Evolutionary conservation across 192 early-diverging fungal species (phyloP).

Genomic region (Backusella mclennaniae): DNA sequence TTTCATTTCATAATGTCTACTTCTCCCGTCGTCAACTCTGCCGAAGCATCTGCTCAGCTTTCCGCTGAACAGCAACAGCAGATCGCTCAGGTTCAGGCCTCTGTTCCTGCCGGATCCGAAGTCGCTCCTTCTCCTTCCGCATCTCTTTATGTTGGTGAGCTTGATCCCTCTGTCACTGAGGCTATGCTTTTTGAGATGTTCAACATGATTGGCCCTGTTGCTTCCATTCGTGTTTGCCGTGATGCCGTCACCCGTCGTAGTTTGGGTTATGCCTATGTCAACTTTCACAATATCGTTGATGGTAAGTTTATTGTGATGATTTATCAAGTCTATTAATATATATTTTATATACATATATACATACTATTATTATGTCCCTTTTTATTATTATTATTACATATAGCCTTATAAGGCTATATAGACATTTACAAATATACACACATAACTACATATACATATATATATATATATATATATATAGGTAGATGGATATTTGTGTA

Average conservation of each 20-base stretch:
- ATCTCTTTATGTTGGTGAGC: conserved; percentile 95
- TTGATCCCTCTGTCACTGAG: conserved; percentile 95
- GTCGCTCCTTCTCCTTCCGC: conserved; percentile 51
- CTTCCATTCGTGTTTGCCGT: conserved; percentile 96
- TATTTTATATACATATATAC: not conserved
- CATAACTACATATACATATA: too few relatives aligned
- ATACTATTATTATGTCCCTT: not conserved
- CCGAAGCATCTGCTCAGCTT: conserved; percentile 8
- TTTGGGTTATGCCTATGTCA: conserved; percentile 98
- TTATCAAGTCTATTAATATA: not conserved
- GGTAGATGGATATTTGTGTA: not conserved
- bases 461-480: not conserved
- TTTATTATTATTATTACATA: not conserved
- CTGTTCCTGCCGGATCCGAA: conserved; percentile 9
- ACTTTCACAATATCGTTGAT: conserved; percentile 91
- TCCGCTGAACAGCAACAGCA: conserved; percentile 10
- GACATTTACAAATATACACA: not conserved
- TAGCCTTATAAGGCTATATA: not conserved
- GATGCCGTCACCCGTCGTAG: conserved; percentile 96
- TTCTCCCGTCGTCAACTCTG: conserved; percentile 30
- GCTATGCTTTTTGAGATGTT: conserved; percentile 98
- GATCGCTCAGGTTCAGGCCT: conserved; percentile 14
- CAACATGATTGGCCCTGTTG: conserved; percentile 92
- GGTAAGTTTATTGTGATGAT: conserved; percentile 28
- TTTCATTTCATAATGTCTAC: conserved; percentile 21